phyloP scores from a whole-genome alignment of 352 stramenopile genomes.

The Pythium rhizo-oryzae region DNA sequence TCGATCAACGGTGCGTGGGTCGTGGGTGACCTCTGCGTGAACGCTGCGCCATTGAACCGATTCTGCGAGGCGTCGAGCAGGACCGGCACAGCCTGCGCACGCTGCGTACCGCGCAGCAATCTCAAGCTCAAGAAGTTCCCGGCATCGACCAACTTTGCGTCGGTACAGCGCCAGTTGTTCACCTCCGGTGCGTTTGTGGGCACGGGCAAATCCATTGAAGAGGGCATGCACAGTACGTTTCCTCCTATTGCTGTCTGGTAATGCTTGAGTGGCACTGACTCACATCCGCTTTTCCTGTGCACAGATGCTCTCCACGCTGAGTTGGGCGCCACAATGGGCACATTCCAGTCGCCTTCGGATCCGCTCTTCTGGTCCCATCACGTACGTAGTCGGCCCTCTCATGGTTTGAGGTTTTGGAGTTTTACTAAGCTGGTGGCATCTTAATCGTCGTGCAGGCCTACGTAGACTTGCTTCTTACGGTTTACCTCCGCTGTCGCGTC shows the following conservation, averaged over 20 bases:
- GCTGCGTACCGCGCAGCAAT: constrained; percentile 39
- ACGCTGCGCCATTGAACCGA: constrained; percentile 32
- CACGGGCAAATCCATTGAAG: constrained; percentile 33
- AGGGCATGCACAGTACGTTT: constrained; percentile 54
- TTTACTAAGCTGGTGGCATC: not conserved
- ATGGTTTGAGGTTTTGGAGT: not conserved
- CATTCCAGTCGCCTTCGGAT: constrained; percentile 48
- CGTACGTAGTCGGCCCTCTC: constrained; percentile 6
- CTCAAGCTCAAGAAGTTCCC: constrained; percentile 33
- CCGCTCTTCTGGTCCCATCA: constrained; percentile 65
- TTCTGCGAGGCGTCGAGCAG: constrained; percentile 49
- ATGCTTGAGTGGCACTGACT: not conserved
- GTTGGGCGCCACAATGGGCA: constrained; percentile 49
- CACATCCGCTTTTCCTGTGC: not conserved
- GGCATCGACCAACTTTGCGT: constrained; percentile 37
- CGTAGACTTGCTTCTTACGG: constrained; percentile 48
- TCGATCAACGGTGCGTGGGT: constrained; percentile 34
- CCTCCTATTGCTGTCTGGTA: not conserved
- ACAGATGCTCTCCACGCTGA: constrained; percentile 49
- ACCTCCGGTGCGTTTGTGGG: constrained; percentile 32
- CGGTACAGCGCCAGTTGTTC: constrained; percentile 54
- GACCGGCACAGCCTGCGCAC: constrained; percentile 35
- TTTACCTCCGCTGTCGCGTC: constrained; percentile 61
- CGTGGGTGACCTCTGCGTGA: constrained; percentile 34
- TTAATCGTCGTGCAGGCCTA: constrained; percentile 14